phyloP scores from a whole-genome alignment of 176 grass and related monocot species.

The Aegilops umbellulata region DNA sequence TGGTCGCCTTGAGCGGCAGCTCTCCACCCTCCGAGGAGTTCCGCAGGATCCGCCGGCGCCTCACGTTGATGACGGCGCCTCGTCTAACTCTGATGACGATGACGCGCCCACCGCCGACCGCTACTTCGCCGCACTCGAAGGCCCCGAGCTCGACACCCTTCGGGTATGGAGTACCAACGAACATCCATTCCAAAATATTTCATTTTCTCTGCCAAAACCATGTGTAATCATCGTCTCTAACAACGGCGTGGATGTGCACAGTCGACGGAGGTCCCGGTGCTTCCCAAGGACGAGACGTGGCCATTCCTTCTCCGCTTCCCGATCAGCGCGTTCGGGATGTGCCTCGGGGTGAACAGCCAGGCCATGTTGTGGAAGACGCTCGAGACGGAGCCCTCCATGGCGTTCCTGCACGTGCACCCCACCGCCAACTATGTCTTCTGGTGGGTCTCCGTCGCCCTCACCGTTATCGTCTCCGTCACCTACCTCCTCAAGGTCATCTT shows the following conservation, averaged over 20 bases:
- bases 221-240: background rate
- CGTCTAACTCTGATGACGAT: background rate
- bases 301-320: background rate
- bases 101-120: conserved; percentile 49
- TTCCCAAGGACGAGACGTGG: background rate
- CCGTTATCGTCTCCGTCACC: conserved; percentile 30
- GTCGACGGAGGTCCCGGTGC: background rate
- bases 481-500: conserved; percentile 76
- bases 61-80: background rate
- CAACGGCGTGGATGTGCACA: background rate
- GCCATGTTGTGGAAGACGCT: background rate
- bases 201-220: background rate
- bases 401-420: background rate
- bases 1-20: background rate
- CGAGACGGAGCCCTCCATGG: background rate
- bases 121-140: conserved; percentile 79
- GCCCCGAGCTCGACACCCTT: conserved; percentile 80
- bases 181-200: background rate
- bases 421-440: background rate
- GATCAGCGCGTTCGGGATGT: background rate
- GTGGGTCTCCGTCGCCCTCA: background rate
- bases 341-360: background rate
- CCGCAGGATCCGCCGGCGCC: background rate
- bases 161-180: conserved; percentile 30
- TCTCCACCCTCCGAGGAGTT: background rate